Evolutionary conservation across 2,329 filamentous ascomycete species (phyloP).

Genomic region (Zymoseptoria ardabiliae): DNA sequence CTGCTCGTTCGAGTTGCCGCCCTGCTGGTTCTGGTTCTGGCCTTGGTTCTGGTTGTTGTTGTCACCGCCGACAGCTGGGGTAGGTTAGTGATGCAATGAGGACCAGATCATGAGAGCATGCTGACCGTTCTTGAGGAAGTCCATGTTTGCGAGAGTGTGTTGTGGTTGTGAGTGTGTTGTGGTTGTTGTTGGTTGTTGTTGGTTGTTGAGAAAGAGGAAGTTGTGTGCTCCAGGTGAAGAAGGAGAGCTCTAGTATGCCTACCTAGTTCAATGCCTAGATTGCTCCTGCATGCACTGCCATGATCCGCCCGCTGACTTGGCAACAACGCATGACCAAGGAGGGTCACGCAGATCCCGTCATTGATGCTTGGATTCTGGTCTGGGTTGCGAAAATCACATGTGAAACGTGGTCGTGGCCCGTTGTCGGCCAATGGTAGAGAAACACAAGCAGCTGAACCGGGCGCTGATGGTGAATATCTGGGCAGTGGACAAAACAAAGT

Average conservation of each 20-base stretch:
- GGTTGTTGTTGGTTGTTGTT: neutral
- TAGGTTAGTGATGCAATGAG: slow-evolving; percentile 30
- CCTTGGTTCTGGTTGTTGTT: slow-evolving; percentile 26
- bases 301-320: neutral
- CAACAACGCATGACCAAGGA: neutral
- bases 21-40: slow-evolving; percentile 7
- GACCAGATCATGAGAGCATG: neutral
- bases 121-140: slow-evolving; percentile 40
- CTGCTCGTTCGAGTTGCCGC: slow-evolving; percentile 24
- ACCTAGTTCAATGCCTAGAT: neutral
- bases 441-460: neutral
- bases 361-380: neutral
- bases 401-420: neutral
- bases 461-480: neutral
- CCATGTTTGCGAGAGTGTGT: slow-evolving; percentile 31
- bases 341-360: neutral
- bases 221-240: neutral
- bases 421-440: neutral
- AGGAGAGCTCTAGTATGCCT: neutral
- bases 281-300: neutral
- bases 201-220: neutral
- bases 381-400: neutral
- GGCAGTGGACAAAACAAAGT: neutral
- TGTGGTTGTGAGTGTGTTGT: neutral
- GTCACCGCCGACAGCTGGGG: slow-evolving; percentile 21